These are phyloP conservation scores for Steccherinum ochraceum DNA, from an alignment of 768 basidiomycete species.

Conservation along the genomic window DNA sequence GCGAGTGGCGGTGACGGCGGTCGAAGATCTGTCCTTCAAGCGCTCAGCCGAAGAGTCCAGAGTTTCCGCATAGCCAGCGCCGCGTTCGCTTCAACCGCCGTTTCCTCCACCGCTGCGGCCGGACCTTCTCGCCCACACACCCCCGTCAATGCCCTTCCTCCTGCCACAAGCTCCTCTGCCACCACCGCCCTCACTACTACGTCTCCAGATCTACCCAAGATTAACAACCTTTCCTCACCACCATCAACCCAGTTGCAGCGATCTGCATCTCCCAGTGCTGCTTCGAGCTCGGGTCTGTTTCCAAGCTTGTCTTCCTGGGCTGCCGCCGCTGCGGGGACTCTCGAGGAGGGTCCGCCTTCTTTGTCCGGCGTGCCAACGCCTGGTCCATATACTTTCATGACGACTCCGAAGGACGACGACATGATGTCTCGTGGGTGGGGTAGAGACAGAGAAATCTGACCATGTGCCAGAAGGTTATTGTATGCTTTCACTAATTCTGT, in stretches of 20 bases:
- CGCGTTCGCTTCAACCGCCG: conserved; percentile 19
- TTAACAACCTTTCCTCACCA: background rate
- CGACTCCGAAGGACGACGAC: conserved; percentile 1
- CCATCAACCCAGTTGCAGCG: background rate
- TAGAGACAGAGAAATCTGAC: conserved; percentile 1
- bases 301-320: conserved; percentile 1
- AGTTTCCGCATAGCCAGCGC: conserved; percentile 20
- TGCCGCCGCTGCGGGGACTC: background rate
- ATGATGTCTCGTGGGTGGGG: background rate
- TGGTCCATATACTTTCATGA: background rate
- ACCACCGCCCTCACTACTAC: background rate
- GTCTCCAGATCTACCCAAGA: background rate
- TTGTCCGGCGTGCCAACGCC: background rate
- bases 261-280: background rate
- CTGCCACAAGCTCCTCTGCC: background rate
- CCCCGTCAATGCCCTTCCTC: background rate
- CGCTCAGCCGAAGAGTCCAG: conserved; percentile 25
- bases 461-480: background rate
- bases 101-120: conserved; percentile 19
- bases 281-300: background rate
- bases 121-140: conserved; percentile 3
- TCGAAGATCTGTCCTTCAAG: conserved; percentile 24
- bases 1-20: background rate
- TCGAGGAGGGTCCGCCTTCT: background rate
- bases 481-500: background rate